Conservation (phyloP, 1,139 yeast species). For the Kazachstania sp. region DNA sequence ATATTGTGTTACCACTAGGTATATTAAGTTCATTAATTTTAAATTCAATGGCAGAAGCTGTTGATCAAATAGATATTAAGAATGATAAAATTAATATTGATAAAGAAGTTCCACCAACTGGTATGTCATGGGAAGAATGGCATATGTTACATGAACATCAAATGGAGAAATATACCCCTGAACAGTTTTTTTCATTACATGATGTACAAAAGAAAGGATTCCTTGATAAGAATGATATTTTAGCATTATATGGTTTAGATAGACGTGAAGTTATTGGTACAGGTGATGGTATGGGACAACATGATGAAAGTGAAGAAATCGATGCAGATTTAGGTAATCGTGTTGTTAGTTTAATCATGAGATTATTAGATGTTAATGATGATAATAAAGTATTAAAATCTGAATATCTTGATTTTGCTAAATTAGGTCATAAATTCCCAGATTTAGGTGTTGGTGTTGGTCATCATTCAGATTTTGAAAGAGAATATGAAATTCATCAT, state of each 20-base stretch:
- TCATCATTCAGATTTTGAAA: constrained; percentile 90
- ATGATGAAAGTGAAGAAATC: constrained; percentile 52
- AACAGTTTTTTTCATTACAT: constrained; percentile 73
- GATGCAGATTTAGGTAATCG: constrained; percentile 49
- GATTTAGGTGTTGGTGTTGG: constrained; percentile 96
- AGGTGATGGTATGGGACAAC: constrained; percentile 85
- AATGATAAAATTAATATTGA: constrained; percentile 21
- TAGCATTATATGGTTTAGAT: constrained; percentile 70
- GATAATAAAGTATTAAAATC: constrained; percentile 58
- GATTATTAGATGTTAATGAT: constrained; percentile 53
- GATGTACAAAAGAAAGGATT: constrained; percentile 50
- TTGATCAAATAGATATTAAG: not conserved
- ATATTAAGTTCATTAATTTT: not conserved
- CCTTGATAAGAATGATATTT: constrained; percentile 57
- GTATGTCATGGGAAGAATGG: constrained; percentile 65
- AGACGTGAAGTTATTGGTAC: constrained; percentile 71
- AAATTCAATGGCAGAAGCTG: constrained; percentile 1
- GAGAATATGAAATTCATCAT: constrained; percentile 89
- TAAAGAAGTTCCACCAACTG: constrained; percentile 40
- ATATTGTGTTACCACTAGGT: not conserved
- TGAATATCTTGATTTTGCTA: constrained; percentile 64
- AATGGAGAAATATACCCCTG: constrained; percentile 62
- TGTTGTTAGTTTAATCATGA: constrained; percentile 49
- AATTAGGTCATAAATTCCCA: constrained; percentile 66
- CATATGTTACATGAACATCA: constrained; percentile 90